Base-by-base conservation (phyloP, 2,329 filamentous ascomycete genomes). In the Colletotrichum theobromicola region DNA sequence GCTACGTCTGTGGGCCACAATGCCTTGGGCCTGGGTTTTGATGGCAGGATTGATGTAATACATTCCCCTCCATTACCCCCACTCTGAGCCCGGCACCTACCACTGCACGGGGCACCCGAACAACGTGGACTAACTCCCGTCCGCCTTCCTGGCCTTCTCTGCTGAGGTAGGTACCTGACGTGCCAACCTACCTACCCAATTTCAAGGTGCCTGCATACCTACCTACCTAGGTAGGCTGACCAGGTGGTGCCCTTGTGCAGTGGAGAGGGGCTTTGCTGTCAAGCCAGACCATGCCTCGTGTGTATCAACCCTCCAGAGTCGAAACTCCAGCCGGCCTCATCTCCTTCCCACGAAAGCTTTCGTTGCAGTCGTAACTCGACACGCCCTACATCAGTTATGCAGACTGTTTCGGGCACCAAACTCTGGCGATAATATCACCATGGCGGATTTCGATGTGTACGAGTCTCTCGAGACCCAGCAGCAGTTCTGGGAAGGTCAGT, bases 401-500 rank as follows among this genome's bases (percentile, higher is more conserved):
- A 46, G 68, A 70, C 28, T 37, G 32, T 50, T 42, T n/a, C 34
- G 34, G 64, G 10, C 53, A 50, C 35, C 42, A 30, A 28, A 34
- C 28, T 55, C 35, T 42, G 60, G 60, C 66, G 67, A 57, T 37
- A 79, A 73, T 70, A 81, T 74, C 58, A 87, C 79, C 80, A 90
- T 90, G 89, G 85, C 87, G 79, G 86, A 94, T 86, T 90, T 91
- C 85, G 93, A 95, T 84, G 90, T 90, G 81, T 90, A 89, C 79
- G 90, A 91, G 84, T 89, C 88, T 81, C 89, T 94, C 84, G 93
- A 96, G 85, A 93, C 92, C 84, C 94, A 95, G 86, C 91, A 95
- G 84, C 93, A 96, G 85, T 95, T 98, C 87, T 98, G 95, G 96
- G 89, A 93, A 85, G 94, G 96, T 98, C 78, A 78, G 84, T 81